Percentiles rank a stretch among this genome's conserved stretches.
These are phyloP conservation scores for Phaeosphaeriaceae sp. DNA, from an alignment of 2,329 filamentous ascomycete genomes.

Conservation along the genomic window DNA sequence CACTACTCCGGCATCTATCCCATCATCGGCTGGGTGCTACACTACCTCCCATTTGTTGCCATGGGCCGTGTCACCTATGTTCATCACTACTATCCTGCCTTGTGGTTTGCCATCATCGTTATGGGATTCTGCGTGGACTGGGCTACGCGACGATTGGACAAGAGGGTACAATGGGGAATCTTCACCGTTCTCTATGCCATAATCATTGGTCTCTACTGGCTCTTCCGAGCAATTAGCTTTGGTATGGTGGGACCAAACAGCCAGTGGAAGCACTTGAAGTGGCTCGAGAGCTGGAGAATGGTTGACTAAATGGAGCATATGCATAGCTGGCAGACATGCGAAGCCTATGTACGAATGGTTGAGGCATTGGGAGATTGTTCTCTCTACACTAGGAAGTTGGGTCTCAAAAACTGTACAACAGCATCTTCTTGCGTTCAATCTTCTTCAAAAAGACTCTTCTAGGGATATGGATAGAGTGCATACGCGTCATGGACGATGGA, in stretches of 20 bases:
- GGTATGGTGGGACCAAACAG: slow-evolving; percentile 88
- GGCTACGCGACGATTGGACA: slow-evolving; percentile 72
- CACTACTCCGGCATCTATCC: slow-evolving; percentile 94
- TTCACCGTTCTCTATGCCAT: slow-evolving; percentile 77
- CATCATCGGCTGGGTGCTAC: slow-evolving; percentile 90
- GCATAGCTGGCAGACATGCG: not conserved
- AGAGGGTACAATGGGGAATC: slow-evolving; percentile 69
- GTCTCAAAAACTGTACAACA: slow-evolving; percentile 13
- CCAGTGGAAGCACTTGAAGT: slow-evolving; percentile 91
- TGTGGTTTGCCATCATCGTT: slow-evolving; percentile 94
- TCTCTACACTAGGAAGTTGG: not conserved
- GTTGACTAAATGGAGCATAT: slow-evolving; percentile 61
- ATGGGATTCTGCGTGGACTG: slow-evolving; percentile 91
- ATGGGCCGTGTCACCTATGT: slow-evolving; percentile 99
- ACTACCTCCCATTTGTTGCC: slow-evolving; percentile 93
- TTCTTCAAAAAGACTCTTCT: slow-evolving; percentile 7
- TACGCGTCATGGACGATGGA: slow-evolving; percentile 7
- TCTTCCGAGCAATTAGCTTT: slow-evolving; percentile 94
- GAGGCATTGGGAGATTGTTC: not conserved
- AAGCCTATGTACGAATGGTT: not conserved
- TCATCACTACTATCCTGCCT: slow-evolving; percentile 97
- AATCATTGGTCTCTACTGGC: slow-evolving; percentile 82
- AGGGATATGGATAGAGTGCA: slow-evolving; percentile 17
- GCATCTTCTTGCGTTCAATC: slow-evolving; percentile 1
- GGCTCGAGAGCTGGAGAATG: slow-evolving; percentile 88